Evolutionary conservation across 1,139 yeast genomes (phyloP).

Genomic region (Nakaseomyces uthaithaninus): DNA sequence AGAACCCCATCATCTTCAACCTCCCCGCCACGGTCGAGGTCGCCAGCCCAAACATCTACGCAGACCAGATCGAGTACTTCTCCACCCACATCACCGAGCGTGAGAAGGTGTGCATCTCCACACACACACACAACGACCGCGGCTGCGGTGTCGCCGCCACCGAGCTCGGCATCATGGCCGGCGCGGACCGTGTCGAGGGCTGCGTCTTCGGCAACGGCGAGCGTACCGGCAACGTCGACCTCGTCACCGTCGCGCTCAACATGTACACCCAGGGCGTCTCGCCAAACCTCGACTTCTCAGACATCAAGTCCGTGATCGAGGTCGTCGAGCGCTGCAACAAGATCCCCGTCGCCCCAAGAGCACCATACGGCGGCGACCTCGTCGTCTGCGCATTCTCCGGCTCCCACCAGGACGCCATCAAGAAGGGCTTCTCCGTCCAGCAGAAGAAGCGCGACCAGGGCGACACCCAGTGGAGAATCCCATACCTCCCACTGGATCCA

Average conservation of each 20-base stretch:
- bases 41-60: slow-evolving; percentile 87
- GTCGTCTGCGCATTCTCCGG: slow-evolving; percentile 97
- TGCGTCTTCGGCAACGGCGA: slow-evolving; percentile 97
- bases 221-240: slow-evolving; percentile 95
- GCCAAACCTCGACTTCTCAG: slow-evolving; percentile 82
- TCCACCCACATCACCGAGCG: slow-evolving; percentile 70
- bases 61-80: slow-evolving; percentile 93
- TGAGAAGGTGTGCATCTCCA: slow-evolving; percentile 77
- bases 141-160: slow-evolving; percentile 99
- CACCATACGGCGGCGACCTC: slow-evolving; percentile 94
- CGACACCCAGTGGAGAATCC: slow-evolving; percentile 62
- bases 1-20: slow-evolving; percentile 85
- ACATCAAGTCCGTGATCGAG: slow-evolving; percentile 71
- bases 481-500: slow-evolving; percentile 94
- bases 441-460: slow-evolving; percentile 42
- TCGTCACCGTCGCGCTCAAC: slow-evolving; percentile 86
- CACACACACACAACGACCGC: slow-evolving; percentile 94
- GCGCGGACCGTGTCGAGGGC: slow-evolving; percentile 97
- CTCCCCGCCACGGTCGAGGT: slow-evolving; percentile 98
- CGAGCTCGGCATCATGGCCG: slow-evolving; percentile 90
- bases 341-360: slow-evolving; percentile 86
- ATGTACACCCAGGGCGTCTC: slow-evolving; percentile 89
- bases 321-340: slow-evolving; percentile 90
- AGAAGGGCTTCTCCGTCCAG: slow-evolving; percentile 77
- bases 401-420: slow-evolving; percentile 96